A percentile compares a stretch with the other conserved stretches of the same genome.
Evolutionary conservation across 345 rosid species (phyloP).

Genomic region (Viola odorata): DNA sequence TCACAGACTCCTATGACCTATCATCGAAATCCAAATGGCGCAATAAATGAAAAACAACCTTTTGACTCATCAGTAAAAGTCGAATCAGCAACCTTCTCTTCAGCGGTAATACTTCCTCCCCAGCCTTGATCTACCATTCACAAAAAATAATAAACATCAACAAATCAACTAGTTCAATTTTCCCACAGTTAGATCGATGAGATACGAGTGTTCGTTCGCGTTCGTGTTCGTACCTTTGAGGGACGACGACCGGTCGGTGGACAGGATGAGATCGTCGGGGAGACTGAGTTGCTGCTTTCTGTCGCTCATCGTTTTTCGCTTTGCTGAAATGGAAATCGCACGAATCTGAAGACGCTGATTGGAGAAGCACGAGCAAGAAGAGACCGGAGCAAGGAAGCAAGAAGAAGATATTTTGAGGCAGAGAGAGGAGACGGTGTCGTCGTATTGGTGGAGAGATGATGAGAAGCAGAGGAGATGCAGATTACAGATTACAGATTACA

Average conservation of each 20-base stretch:
- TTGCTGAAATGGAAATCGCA: too few relatives aligned
- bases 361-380: too few relatives aligned
- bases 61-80: conserved; percentile 36
- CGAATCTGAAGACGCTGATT: too few relatives aligned
- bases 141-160: not conserved
- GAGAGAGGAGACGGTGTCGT: too few relatives aligned
- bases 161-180: not conserved
- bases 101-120: conserved; percentile 32
- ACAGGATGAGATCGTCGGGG: conserved; percentile 19
- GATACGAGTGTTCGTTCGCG: not conserved
- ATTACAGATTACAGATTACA: too few relatives aligned
- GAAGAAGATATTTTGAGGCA: too few relatives aligned
- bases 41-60: conserved; percentile 27
- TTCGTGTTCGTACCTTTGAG: conserved; percentile 12
- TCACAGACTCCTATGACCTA: not conserved
- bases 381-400: too few relatives aligned
- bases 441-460: too few relatives aligned
- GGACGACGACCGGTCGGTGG: conserved; percentile 9
- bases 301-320: conserved; percentile 16
- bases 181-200: not conserved
- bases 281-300: conserved; percentile 14
- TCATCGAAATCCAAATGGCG: not conserved
- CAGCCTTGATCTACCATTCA: not conserved
- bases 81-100: conserved; percentile 26
- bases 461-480: too few relatives aligned